Base-by-base conservation (phyloP, 768 basidiomycete species). In the Phylloporus sp. region DNA sequence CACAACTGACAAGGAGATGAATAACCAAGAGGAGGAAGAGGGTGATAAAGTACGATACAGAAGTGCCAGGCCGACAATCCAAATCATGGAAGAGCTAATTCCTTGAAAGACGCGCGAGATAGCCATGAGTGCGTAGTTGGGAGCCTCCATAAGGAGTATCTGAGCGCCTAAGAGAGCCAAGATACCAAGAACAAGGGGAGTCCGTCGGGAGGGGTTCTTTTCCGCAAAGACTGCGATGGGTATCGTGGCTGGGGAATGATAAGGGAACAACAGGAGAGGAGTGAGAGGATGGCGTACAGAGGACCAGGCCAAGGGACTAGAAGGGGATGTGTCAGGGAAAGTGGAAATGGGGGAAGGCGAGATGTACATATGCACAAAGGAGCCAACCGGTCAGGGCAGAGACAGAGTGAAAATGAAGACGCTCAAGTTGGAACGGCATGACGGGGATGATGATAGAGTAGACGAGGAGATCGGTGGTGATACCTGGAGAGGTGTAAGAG, bases 381-480 rank as follows among this genome's bases (percentile, higher is more conserved):
- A 85, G 68, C 82, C 82, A 86, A 27, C 83, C 82, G 0, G 79
- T 73, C 27, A 75, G 72, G 2, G 73, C 70, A 29, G 81, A 82
- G 22, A 81, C 74, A 11, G 67, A 49, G 8, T 62, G 59, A 50
- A 79, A 79, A 0, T 72, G 65, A 42, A 84, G 71, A 6, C 50
- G 62, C 57, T 82, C 76, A 22, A 85, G 75, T 29, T 80, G 82
- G 59, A 84, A 85, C 2, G 84, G 82, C 50, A 84, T 73, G 27
- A 84, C 81, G 9, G 84, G 83, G 28, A 84, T 77, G 50, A 84
- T 79, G 24, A 81, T 71, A 5, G 81, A 80, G 58, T 84, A 85
- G 10, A 81, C 77, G n/a, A 84, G 64, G 1, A 82, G 58, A 61
- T 85, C 84, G 2, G 76, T 77, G 4, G 70, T 70, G 39, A 73